Conservation (phyloP, 495 filamentous ascomycete species). For the Xylaria longipes region DNA sequence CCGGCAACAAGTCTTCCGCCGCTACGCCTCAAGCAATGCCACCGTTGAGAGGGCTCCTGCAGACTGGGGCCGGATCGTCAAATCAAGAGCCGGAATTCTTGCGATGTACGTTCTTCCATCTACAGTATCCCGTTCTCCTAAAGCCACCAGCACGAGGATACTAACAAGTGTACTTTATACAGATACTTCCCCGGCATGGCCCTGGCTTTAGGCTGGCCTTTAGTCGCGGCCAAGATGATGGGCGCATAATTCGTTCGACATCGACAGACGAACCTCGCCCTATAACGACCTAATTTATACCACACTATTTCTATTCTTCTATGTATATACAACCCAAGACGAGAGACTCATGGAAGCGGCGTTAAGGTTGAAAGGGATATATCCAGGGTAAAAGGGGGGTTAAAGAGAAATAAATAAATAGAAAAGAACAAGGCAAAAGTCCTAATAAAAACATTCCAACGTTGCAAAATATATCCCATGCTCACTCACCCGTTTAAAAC, state of each 20-base stretch:
- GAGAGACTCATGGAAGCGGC: not conserved
- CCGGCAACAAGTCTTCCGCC: conserved; percentile 27
- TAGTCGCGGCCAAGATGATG: conserved; percentile 3
- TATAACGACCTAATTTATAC: conserved; percentile 1
- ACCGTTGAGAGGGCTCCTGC: conserved; percentile 6
- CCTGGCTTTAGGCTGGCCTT: conserved; percentile 32
- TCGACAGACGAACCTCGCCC: conserved; percentile 7
- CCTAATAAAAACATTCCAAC: not conserved
- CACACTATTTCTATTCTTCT: conserved; percentile 26
- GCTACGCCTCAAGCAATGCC: conserved; percentile 27
- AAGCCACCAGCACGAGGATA: not conserved
- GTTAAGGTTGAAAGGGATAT: not conserved
- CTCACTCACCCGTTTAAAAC: not conserved
- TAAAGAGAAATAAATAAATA: conserved; percentile 1
- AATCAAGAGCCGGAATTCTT: conserved; percentile 14
- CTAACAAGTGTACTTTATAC: not conserved
- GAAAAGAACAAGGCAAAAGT: conserved; percentile 9
- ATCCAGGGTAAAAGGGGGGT: not conserved
- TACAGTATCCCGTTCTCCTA: not conserved
- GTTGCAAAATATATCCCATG: not conserved
- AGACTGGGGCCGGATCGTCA: conserved; percentile 37
- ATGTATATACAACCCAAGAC: conserved; percentile 20
- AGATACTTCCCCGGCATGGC: conserved; percentile 37
- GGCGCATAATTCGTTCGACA: not conserved
- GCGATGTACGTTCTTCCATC: conserved; percentile 3